Evolutionary conservation across 2,329 filamentous ascomycete genomes (phyloP).

Genomic region (Fusarium albosuccineum): DNA sequence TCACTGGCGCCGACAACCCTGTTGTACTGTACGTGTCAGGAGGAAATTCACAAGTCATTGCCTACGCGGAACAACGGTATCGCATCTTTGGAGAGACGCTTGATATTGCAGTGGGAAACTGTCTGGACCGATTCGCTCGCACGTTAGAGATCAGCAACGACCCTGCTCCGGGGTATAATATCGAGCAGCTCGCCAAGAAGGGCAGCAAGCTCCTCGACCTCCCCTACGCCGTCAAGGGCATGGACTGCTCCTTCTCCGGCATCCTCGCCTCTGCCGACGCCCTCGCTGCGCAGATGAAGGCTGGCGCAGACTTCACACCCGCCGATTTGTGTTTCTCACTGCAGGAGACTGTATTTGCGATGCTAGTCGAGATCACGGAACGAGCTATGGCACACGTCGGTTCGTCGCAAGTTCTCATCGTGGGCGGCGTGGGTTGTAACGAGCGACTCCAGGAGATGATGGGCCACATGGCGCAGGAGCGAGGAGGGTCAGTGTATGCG

Average conservation of each 20-base stretch:
- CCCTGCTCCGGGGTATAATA: conserved; percentile 96
- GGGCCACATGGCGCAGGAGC: conserved; percentile 91
- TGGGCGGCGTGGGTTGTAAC: conserved; percentile 96
- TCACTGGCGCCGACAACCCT: conserved; percentile 90
- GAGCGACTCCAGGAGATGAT: conserved; percentile 98
- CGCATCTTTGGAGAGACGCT: conserved; percentile 98
- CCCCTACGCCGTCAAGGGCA: conserved; percentile 96
- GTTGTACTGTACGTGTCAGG: conserved; percentile 96
- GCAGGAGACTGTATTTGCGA: conserved; percentile 95
- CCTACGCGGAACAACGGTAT: conserved; percentile 93
- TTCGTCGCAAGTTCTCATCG: conserved; percentile 89
- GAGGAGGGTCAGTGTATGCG: conserved; percentile 91
- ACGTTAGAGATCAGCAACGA: conserved; percentile 94
- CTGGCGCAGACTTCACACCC: conserved; percentile 73
- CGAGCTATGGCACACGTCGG: conserved; percentile 98
- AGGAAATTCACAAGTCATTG: conserved; percentile 98
- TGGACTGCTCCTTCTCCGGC: conserved; percentile 97
- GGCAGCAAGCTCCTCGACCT: conserved; percentile 83
- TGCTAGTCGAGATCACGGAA: conserved; percentile 99
- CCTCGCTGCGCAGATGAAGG: conserved; percentile 76
- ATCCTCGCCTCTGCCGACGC: conserved; percentile 88
- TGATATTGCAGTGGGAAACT: conserved; percentile 98
- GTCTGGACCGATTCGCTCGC: conserved; percentile 93
- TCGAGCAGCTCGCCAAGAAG: conserved; percentile 89
- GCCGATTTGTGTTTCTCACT: conserved; percentile 93